Evolutionary conservation across 2,329 filamentous ascomycete species (phyloP), one percentile per base, ranked within the genome.

Genomic region (Remersonia thermophila): DNA sequence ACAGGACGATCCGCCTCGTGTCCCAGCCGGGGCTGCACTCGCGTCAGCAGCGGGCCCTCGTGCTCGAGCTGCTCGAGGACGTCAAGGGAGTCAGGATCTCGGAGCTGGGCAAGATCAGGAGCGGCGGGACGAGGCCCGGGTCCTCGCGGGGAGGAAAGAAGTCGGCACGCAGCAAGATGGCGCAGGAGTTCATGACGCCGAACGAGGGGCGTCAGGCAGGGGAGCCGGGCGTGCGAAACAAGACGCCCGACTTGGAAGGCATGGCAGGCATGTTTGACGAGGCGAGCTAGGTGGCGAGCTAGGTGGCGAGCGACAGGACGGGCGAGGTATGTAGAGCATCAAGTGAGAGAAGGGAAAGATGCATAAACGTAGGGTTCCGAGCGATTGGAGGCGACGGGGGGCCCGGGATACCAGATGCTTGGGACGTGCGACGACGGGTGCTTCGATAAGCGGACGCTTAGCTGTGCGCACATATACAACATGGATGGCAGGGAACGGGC

Each of bases 21-120:
- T 62, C 70, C 25, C 69, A 69, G 23, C 69, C 73, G 3, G 62
- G 62, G 1, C 65, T 71, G 12, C 73, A 75, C 35, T 72, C 78
- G n/a, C 71, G 87, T 3, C 76, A 83, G 49, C 86, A 94, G 58
- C 69, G 89, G 14, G 80, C 78, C 1, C 62, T 93, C 16, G 76
- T 98, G 12, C 63, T 98, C 7, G 84, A 94, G 43, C 62, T 98
- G 12, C 65, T 98, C 15, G 83, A 86, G 48, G 80, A 86, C 30
- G 69, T 98, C 6, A 78, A 93, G 47, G 91, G 91, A 0, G 79
- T 96, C 5, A 89, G 86, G 49, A 83, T 98, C 38, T 83, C 87
- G 7, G 91, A 98, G 59, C 82, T 91, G 65, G 91, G 91, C 17
- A 91, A 84, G 57, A 76, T 98, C 6, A 66, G 60, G 35, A 75